These are phyloP conservation scores for Fraxinus pennsylvanica DNA, from an alignment of 257 asterid genomes.

Conservation along the genomic window DNA sequence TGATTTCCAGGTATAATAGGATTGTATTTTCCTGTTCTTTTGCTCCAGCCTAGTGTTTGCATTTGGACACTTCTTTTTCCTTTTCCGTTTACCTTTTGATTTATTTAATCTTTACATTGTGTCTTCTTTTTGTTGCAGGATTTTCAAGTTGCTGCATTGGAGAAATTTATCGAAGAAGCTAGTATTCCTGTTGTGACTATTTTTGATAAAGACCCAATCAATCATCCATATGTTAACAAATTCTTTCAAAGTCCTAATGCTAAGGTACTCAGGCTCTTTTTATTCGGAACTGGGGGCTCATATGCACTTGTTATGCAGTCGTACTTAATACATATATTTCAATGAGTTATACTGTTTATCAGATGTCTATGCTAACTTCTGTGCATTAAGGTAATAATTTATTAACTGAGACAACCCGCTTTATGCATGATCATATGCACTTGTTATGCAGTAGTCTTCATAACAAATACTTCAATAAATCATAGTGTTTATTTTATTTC, in stretches of 20 bases:
- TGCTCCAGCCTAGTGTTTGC: background rate
- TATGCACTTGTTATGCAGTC: background rate
- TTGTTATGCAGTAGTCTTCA: background rate
- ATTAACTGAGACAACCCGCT: background rate
- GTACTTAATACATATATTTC: background rate
- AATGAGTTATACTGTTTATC: background rate
- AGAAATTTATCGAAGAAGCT: constrained; percentile 59
- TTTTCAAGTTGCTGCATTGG: constrained; percentile 56
- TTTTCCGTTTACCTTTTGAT: background rate
- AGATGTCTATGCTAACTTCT: constrained; percentile 5
- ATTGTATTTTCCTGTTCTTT: background rate
- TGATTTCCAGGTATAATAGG: constrained; percentile 56
- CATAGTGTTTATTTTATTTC: background rate
- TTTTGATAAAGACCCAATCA: constrained; percentile 56
- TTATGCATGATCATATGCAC: background rate
- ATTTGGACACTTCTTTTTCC: background rate
- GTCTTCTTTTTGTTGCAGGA: constrained; percentile 48
- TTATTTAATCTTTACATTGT: constrained; percentile 14
- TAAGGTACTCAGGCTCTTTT: constrained; percentile 49
- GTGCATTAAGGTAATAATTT: background rate
- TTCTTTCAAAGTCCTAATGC: constrained; percentile 49
- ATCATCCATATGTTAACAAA: constrained; percentile 53
- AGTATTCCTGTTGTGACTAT: constrained; percentile 57
- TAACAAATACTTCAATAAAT: constrained; percentile 4
- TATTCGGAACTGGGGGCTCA: background rate